Percentiles rank a stretch among this genome's conserved stretches.
Evolutionary conservation across 495 filamentous ascomycete species (phyloP).

Genomic region (Platismatia glauca): DNA sequence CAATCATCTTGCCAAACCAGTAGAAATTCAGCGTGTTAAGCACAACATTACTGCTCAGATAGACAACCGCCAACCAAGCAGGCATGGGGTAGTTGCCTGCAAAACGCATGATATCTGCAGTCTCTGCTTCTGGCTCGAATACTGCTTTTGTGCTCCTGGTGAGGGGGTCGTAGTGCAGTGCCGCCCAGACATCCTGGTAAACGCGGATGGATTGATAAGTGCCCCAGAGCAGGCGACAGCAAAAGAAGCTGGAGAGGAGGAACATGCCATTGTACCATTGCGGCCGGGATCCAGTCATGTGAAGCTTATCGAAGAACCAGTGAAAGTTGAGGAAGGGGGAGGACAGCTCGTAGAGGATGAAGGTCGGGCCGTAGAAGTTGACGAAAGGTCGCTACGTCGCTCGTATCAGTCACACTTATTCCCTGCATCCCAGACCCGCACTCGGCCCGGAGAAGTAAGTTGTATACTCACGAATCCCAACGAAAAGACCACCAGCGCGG

Average conservation of each 20-base stretch:
- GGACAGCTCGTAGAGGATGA: constrained; percentile 97
- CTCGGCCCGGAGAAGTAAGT: background rate
- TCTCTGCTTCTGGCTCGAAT: constrained; percentile 11
- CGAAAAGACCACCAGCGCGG: constrained; percentile 75
- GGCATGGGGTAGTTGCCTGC: constrained; percentile 50
- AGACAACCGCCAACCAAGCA: constrained; percentile 68
- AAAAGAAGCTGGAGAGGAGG: constrained; percentile 69
- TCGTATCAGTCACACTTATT: constrained; percentile 4
- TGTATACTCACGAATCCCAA: constrained; percentile 77
- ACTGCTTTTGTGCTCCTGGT: background rate
- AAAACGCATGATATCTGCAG: constrained; percentile 43
- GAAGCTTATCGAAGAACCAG: constrained; percentile 98
- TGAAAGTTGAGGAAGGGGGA: constrained; percentile 92
- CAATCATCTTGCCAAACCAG: constrained; percentile 97
- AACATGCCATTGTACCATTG: constrained; percentile 83
- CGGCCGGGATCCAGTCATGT: constrained; percentile 72
- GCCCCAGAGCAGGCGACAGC: constrained; percentile 84
- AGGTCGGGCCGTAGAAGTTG: constrained; percentile 82
- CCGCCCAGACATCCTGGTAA: constrained; percentile 70
- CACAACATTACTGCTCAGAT: constrained; percentile 66
- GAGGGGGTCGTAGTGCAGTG: constrained; percentile 34
- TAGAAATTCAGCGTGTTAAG: constrained; percentile 86
- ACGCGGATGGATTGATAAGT: constrained; percentile 70
- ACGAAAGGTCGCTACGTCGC: constrained; percentile 69
- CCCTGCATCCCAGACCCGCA: background rate